Percentiles rank a stretch among this genome's conserved stretches.
Conservation (phyloP, 1,284 basidiomycete genomes). For the Sanghuangporus weigelae region DNA sequence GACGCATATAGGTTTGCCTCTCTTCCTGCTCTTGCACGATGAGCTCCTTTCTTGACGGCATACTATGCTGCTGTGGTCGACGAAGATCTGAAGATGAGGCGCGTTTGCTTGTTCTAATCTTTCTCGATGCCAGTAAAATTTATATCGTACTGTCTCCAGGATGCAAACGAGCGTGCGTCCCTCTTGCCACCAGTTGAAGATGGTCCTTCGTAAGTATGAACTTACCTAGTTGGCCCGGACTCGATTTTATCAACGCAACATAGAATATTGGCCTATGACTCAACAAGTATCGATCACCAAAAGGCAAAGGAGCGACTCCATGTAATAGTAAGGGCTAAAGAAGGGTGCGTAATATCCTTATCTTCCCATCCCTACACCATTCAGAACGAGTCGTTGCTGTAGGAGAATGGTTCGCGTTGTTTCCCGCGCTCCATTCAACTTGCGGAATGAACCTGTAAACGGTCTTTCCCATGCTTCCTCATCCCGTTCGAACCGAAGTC, state of each 20-base stretch:
- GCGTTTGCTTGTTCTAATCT: neutral
- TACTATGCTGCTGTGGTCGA: slow-evolving; percentile 13
- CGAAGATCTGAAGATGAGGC: slow-evolving; percentile 1
- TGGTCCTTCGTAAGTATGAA: slow-evolving; percentile 7
- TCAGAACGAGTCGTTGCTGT: neutral
- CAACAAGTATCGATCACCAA: slow-evolving; percentile 14
- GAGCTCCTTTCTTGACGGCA: slow-evolving; percentile 1
- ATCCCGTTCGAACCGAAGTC: slow-evolving; percentile 17
- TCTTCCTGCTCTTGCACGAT: neutral
- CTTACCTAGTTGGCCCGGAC: neutral
- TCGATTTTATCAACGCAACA: neutral
- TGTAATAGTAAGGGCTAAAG: slow-evolving; percentile 16
- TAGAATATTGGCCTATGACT: slow-evolving; percentile 11
- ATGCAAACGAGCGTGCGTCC: neutral
- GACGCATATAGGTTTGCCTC: neutral
- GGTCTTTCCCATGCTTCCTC: slow-evolving; percentile 9
- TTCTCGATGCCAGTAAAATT: neutral
- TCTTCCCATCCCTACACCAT: neutral
- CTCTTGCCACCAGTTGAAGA: slow-evolving; percentile 5
- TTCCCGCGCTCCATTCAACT: slow-evolving; percentile 16
- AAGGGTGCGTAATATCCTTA: slow-evolving; percentile 10
- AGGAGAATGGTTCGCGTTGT: slow-evolving; percentile 18
- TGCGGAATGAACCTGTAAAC: slow-evolving; percentile 10
- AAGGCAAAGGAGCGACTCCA: slow-evolving; percentile 16
- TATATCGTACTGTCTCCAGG: neutral